Percentiles rank a stretch among this genome's conserved stretches.
Evolutionary conservation across 2,329 filamentous ascomycete genomes (phyloP).

Genomic region (Drechslerella coelobrocha): DNA sequence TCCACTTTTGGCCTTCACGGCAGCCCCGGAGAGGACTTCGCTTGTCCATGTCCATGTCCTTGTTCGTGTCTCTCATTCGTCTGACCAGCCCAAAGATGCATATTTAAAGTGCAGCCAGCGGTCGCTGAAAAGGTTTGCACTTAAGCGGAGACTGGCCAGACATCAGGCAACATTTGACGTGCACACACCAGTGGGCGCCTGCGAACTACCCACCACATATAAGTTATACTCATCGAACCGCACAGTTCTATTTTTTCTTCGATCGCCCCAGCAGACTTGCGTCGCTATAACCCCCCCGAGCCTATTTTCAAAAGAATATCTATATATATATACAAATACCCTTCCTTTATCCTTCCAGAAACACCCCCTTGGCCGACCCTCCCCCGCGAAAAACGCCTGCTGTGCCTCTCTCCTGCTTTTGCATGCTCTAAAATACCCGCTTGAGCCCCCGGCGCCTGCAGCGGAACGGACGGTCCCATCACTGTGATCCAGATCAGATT

Average conservation of each 20-base stretch:
- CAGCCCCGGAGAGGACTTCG: neutral
- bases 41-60: neutral
- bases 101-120: neutral
- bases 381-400: constrained; percentile 4
- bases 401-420: constrained; percentile 22
- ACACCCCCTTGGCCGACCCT: neutral
- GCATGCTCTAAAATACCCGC: constrained; percentile 10
- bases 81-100: constrained; percentile 4
- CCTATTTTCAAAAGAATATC: too few relatives aligned
- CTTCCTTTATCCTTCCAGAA: too few relatives aligned
- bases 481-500: neutral
- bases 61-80: neutral
- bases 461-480: constrained; percentile 31
- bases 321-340: too few relatives aligned
- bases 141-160: neutral
- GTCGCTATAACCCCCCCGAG: too few relatives aligned
- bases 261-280: too few relatives aligned
- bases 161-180: constrained; percentile 9
- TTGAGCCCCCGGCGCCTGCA: neutral
- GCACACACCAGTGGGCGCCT: too few relatives aligned
- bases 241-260: too few relatives aligned
- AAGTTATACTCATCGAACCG: neutral
- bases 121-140: neutral
- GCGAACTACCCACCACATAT: neutral
- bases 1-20: neutral